Base-by-base conservation (phyloP, 2,329 filamentous ascomycete genomes). In the Aureobasidium musti region DNA sequence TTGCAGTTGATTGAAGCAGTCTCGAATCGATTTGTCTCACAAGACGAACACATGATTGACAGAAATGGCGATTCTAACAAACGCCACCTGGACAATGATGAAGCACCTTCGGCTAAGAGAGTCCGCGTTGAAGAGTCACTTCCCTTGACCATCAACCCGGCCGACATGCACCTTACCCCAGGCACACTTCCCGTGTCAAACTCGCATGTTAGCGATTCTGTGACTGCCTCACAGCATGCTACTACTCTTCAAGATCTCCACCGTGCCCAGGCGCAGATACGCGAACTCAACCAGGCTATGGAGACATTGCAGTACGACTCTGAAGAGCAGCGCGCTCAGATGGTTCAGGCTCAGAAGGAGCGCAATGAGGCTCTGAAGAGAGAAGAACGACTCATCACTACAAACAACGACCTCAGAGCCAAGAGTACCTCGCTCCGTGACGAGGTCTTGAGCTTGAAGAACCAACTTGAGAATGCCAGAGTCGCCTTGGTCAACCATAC, bases 141-240 rank as follows among this genome's bases (percentile, higher is more conserved):
- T 11, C 72, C 72, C 0, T 63, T 53, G 1, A 77, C 74, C 4
- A 73, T 77, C 63, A 73, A 76, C 54, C 73, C 73, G 5, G 69
- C 72, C n/a, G 73, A 76, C 2, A 67, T 75, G 26, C 77, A 79
- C 7, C 68, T 77, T 26, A 79, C 78, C 13, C 21, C 43, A 7
- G 59, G 45, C 30, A 35, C 37, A 21, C n/a, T 61, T 7, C 33
- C 43, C 8, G 2, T 35, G 5, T 47, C 57, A 3, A 35, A 63
- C 21, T 50, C 59, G 26, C 78, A 76, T 30, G 71, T 80, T 56
- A 82, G 78, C 66, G 79, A 81, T 68, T 81, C 79, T 0, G 72
- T 79, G 65, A 6, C 61, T 19, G 74, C 74, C 10, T 50, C 63
- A 2, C 57, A 65, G 45, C 50, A 65, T 37, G 52, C 52, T 17